Evolutionary conservation across 495 filamentous ascomycete genomes (phyloP).

Genomic region (Xylaria acuta): DNA sequence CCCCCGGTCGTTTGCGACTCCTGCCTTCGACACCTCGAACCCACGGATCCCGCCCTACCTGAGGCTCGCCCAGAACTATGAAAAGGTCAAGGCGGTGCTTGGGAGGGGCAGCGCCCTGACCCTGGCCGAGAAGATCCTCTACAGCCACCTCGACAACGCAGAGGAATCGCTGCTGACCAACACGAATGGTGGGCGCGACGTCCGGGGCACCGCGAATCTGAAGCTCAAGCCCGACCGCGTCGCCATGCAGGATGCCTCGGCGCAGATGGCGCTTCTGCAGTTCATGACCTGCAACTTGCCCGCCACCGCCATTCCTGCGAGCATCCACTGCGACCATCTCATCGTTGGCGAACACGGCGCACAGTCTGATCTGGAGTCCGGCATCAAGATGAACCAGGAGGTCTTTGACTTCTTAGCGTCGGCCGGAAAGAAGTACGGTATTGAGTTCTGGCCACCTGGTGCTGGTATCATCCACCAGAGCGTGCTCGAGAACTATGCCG

Average conservation of each 20-base stretch:
- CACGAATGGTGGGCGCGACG: slow-evolving; percentile 77
- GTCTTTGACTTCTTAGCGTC: slow-evolving; percentile 97
- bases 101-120: slow-evolving; percentile 73
- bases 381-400: slow-evolving; percentile 92
- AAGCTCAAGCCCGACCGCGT: slow-evolving; percentile 98
- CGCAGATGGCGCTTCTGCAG: slow-evolving; percentile 96
- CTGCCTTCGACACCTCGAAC: slow-evolving; percentile 37
- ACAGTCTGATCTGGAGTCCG: slow-evolving; percentile 82
- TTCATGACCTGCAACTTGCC: slow-evolving; percentile 97
- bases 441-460: slow-evolving; percentile 98
- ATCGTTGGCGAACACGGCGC: slow-evolving; percentile 94
- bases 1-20: slow-evolving; percentile 39
- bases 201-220: slow-evolving; percentile 88
- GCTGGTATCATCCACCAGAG: slow-evolving; percentile 99
- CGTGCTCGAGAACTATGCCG: slow-evolving; percentile 97
- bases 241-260: slow-evolving; percentile 98
- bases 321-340: slow-evolving; percentile 99
- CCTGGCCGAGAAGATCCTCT: slow-evolving; percentile 95
- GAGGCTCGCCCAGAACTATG: slow-evolving; percentile 53
- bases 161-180: slow-evolving; percentile 83
- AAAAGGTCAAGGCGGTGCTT: slow-evolving; percentile 72
- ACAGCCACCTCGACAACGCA: slow-evolving; percentile 88
- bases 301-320: slow-evolving; percentile 92
- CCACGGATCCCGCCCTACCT: slow-evolving; percentile 53
- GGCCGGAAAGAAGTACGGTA: slow-evolving; percentile 93